phyloP scores from a whole-genome alignment of 2,329 filamentous ascomycete species.

The Rhynchosporium agropyri region DNA sequence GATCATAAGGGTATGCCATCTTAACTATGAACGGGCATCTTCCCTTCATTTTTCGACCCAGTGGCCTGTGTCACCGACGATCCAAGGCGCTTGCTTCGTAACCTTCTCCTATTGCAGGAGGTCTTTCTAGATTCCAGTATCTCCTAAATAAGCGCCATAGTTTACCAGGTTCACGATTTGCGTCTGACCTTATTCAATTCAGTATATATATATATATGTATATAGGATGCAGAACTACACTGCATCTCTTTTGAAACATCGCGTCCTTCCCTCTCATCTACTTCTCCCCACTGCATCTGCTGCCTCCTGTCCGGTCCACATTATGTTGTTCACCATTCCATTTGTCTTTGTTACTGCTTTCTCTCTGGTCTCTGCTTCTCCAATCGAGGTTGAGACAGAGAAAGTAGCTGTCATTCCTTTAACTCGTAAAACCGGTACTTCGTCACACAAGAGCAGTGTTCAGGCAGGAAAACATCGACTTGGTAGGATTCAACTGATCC shows the following conservation, averaged over 20 bases:
- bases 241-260: no score
- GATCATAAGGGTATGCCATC: not conserved
- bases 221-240: not conserved
- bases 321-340: conserved; percentile 34
- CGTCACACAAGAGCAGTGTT: conserved; percentile 36
- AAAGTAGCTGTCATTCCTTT: conserved; percentile 31
- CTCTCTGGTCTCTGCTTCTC: conserved; percentile 35
- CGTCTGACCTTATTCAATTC: not conserved
- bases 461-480: conserved; percentile 36
- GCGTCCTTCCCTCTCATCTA: not conserved
- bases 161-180: not conserved
- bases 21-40: no score
- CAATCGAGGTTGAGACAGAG: conserved; percentile 33
- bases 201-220: not conserved
- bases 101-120: not conserved
- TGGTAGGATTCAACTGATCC: not conserved
- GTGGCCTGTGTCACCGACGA: not conserved
- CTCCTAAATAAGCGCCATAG: not conserved
- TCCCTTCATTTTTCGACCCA: conserved; percentile 4
- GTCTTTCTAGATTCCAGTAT: not conserved
- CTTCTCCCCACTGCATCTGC: no score
- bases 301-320: conserved; percentile 19
- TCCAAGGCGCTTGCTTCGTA: not conserved
- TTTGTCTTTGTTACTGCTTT: conserved; percentile 35
- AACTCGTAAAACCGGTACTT: conserved; percentile 35